Conservation (phyloP, 139 green algal genomes). For the Chlorella sp. region DNA sequence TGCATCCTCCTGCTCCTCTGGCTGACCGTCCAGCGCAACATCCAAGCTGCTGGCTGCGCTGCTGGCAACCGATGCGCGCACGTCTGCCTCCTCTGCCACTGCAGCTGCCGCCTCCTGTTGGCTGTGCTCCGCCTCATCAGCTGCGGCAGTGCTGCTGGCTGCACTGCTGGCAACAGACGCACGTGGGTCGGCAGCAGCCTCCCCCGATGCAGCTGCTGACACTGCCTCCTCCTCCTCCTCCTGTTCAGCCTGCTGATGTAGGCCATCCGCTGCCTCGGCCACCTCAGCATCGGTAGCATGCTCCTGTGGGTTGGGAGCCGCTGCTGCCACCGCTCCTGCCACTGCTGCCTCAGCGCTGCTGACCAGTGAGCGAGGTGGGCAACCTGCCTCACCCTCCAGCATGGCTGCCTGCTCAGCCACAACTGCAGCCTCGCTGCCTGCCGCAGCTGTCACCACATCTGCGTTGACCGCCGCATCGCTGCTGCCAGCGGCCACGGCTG, state of each 20-base stretch:
- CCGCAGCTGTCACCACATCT: not conserved
- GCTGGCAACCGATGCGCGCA: conserved; percentile 4
- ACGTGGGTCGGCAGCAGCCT: not conserved
- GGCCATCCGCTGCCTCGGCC: too few species aligned
- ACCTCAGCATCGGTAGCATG: too few species aligned
- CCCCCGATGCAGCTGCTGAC: not conserved
- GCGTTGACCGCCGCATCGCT: not conserved
- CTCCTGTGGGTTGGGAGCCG: not conserved
- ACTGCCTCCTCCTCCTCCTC: not conserved
- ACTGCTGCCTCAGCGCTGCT: not conserved
- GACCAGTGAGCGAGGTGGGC: too few species aligned
- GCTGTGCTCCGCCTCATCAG: not conserved
- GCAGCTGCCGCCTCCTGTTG: not conserved
- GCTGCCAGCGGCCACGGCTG: not conserved
- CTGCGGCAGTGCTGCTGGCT: not conserved
- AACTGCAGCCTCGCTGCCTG: not conserved
- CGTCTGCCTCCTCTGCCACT: not conserved
- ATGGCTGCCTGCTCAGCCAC: not conserved
- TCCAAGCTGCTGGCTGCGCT: not conserved
- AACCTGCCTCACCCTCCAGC: too few species aligned
- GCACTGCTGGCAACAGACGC: not conserved
- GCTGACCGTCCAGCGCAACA: not conserved
- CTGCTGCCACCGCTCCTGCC: not conserved
- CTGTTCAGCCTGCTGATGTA: too few species aligned
- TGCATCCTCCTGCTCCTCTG: not conserved